phyloP scores from a whole-genome alignment of 2,329 filamentous ascomycete species.

The Hypoxylon sp. region DNA sequence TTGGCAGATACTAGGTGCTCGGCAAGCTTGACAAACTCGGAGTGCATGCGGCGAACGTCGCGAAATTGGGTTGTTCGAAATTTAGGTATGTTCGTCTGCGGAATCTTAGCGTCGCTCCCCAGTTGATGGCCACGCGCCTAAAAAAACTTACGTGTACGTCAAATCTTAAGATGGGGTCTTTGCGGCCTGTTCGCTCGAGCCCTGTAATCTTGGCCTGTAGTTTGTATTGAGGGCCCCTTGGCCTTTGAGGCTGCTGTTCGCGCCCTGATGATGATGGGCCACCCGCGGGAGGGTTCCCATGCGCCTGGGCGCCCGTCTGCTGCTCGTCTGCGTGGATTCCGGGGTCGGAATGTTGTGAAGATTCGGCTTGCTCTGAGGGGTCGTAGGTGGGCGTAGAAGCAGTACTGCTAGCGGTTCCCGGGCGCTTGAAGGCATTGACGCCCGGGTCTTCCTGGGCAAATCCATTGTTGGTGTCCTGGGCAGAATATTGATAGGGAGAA shows the following conservation, averaged over 20 bases:
- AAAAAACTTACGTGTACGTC: conserved; percentile 88
- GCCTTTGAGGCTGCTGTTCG: conserved; percentile 65
- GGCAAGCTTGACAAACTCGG: conserved; percentile 95
- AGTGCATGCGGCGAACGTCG: conserved; percentile 94
- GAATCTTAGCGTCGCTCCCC: conserved; percentile 42
- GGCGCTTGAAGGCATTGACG: conserved; percentile 58
- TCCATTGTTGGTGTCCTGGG: conserved; percentile 58
- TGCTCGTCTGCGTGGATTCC: conserved; percentile 44
- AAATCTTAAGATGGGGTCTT: conserved; percentile 93
- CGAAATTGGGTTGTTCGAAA: conserved; percentile 98
- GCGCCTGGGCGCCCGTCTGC: conserved; percentile 30
- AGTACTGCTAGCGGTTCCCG: conserved; percentile 60
- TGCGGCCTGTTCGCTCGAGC: conserved; percentile 91
- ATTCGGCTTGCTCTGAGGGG: conserved; percentile 49
- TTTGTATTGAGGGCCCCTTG: conserved; percentile 77
- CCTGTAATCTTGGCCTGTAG: conserved; percentile 95
- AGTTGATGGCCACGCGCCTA: neutral
- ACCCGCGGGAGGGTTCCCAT: conserved; percentile 37
- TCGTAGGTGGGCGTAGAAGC: conserved; percentile 58
- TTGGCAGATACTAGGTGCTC: conserved; percentile 98
- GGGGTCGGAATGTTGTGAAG: conserved; percentile 48
- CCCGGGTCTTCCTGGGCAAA: conserved; percentile 54
- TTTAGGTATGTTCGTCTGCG: conserved; percentile 95
- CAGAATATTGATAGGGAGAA: conserved; percentile 59
- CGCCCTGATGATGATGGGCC: conserved; percentile 35